These are phyloP conservation scores for Solanum pennellii DNA, from an alignment of 257 asterid genomes.

Conservation along the genomic window DNA sequence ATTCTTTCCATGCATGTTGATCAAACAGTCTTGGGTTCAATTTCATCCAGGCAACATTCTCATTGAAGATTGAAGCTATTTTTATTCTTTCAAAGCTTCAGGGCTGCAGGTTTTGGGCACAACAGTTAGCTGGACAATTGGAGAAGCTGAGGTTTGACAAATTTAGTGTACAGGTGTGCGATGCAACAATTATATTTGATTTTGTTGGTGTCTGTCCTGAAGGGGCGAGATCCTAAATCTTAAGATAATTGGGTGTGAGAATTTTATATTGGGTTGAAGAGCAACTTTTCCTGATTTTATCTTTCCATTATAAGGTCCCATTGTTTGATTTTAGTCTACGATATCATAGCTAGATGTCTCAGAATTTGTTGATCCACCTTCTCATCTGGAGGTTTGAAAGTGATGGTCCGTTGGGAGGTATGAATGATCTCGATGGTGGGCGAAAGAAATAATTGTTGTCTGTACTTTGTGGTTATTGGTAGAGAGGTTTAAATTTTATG, in stretches of 20 bases:
- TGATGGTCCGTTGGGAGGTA: background rate
- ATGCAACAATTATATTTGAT: background rate
- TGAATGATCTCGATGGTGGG: background rate
- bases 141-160: conserved; percentile 2
- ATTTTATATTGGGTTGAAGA: background rate
- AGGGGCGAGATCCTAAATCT: background rate
- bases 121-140: background rate
- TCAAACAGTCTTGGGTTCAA: background rate
- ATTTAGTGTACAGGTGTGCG: conserved; percentile 17
- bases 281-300: background rate
- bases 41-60: background rate
- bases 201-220: conserved; percentile 4
- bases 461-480: background rate
- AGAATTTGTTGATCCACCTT: background rate
- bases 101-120: background rate
- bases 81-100: background rate
- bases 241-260: background rate
- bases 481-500: background rate
- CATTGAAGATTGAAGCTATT: conserved; percentile 8
- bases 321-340: background rate
- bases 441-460: background rate
- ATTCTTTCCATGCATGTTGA: background rate
- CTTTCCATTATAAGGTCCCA: background rate
- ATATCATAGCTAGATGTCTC: background rate
- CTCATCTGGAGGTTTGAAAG: background rate